A percentile compares a stretch with the other conserved stretches of the same genome.
Evolutionary conservation across 768 basidiomycete species (phyloP).

Genomic region (Termitomyces sp.): DNA sequence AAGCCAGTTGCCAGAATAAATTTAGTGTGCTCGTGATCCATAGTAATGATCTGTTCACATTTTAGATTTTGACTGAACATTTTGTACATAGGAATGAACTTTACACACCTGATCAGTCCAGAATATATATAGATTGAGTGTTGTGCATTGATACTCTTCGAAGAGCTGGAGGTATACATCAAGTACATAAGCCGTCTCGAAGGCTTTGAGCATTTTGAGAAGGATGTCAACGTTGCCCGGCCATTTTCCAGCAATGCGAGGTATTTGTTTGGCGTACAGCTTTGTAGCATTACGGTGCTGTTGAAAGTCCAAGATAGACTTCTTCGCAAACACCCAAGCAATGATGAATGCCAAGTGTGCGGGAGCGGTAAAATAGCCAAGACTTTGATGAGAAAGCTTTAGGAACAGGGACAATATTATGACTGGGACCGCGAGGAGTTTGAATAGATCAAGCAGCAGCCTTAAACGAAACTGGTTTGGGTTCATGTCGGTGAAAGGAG

Average conservation of each 20-base stretch:
- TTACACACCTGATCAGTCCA: conserved; percentile 65
- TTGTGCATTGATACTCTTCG: conserved; percentile 67
- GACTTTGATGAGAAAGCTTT: conserved; percentile 22
- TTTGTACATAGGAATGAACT: not conserved
- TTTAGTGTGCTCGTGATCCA: conserved; percentile 70
- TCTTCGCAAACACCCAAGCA: conserved; percentile 34
- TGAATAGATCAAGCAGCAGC: conserved; percentile 44
- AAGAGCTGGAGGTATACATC: conserved; percentile 66
- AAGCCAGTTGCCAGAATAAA: conserved; percentile 66
- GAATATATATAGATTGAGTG: conserved; percentile 63
- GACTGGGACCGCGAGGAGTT: conserved; percentile 39
- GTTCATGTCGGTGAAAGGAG: conserved; percentile 27
- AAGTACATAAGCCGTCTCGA: conserved; percentile 57
- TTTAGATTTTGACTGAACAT: not conserved
- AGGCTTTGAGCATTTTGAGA: conserved; percentile 49
- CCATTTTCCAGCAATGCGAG: conserved; percentile 64
- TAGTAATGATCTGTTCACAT: conserved; percentile 58
- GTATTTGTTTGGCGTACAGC: conserved; percentile 51
- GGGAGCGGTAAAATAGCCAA: conserved; percentile 36
- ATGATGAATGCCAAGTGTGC: conserved; percentile 40
- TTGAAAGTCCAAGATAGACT: conserved; percentile 28
- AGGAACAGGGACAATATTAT: conserved; percentile 30
- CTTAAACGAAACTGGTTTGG: conserved; percentile 47
- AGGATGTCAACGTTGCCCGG: conserved; percentile 77
- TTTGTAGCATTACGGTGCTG: conserved; percentile 44